Conservation (phyloP, 768 basidiomycete species). For the Tulasnella sp. region DNA sequence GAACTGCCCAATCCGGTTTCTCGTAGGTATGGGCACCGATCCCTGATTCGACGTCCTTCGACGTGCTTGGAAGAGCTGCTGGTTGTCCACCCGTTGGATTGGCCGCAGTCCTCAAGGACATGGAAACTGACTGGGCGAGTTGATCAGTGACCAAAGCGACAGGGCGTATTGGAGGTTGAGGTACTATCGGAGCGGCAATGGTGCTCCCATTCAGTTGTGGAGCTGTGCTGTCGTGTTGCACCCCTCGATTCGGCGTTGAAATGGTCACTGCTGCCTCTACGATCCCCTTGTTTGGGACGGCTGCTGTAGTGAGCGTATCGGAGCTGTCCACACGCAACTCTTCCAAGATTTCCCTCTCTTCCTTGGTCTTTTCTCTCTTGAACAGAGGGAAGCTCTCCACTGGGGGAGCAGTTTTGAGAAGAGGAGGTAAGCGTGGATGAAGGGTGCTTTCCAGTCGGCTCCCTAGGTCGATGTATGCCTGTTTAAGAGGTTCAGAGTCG, state of each 20-base stretch:
- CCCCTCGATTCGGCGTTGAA: background rate
- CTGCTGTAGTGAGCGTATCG: background rate
- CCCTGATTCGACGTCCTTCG: background rate
- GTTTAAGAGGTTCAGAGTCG: background rate
- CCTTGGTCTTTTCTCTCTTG: constrained; percentile 48
- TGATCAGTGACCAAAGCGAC: too few relatives aligned
- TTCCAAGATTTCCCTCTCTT: constrained; percentile 42
- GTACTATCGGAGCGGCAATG: background rate
- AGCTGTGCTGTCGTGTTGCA: background rate
- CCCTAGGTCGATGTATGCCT: background rate
- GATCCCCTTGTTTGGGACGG: background rate
- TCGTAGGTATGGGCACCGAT: background rate
- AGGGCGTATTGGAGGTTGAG: too few relatives aligned
- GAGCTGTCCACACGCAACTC: constrained; percentile 21
- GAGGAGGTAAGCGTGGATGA: constrained; percentile 70
- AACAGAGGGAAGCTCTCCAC: constrained; percentile 52
- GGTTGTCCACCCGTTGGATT: background rate
- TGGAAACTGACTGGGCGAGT: background rate
- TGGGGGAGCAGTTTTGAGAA: constrained; percentile 54
- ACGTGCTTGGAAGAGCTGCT: background rate
- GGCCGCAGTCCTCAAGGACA: background rate
- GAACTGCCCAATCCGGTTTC: background rate
- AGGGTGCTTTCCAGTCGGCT: constrained; percentile 45
- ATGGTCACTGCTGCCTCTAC: background rate
- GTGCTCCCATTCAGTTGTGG: background rate